Evolutionary conservation across 2,329 filamentous ascomycete genomes (phyloP).

Genomic region (Cryphonectria japonica): DNA sequence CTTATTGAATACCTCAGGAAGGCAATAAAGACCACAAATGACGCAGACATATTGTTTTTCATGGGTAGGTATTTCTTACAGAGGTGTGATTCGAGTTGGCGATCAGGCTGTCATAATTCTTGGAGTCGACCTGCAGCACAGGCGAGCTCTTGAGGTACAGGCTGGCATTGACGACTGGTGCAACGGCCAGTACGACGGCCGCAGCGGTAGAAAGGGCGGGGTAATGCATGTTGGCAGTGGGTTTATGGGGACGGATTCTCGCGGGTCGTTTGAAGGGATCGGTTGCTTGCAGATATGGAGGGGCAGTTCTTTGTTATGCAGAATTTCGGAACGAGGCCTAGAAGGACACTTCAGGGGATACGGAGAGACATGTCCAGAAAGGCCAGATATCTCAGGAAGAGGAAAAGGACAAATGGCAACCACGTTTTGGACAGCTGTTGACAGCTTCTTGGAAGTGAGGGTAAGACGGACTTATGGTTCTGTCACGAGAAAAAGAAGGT

Average conservation of each 20-base stretch:
- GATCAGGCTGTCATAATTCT: slow-evolving; percentile 81
- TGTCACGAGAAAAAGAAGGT: not conserved
- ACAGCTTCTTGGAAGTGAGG: slow-evolving; percentile 6
- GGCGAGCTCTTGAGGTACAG: slow-evolving; percentile 87
- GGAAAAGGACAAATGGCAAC: not conserved
- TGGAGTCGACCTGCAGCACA: slow-evolving; percentile 79
- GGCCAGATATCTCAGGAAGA: slow-evolving; percentile 11
- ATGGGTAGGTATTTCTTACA: slow-evolving; percentile 64
- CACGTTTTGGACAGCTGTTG: slow-evolving; percentile 12
- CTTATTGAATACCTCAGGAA: not conserved
- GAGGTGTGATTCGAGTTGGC: slow-evolving; percentile 89
- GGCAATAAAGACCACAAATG: not conserved
- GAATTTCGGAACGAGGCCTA: slow-evolving; percentile 5
- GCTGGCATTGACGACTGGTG: slow-evolving; percentile 65
- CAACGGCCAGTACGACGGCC: slow-evolving; percentile 65
- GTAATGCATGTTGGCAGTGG: slow-evolving; percentile 54
- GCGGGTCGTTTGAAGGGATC: not conserved
- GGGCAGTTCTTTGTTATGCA: not conserved
- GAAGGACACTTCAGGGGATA: slow-evolving; percentile 17
- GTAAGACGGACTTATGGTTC: no score
- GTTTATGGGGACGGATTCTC: slow-evolving; percentile 13
- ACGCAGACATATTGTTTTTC: no score
- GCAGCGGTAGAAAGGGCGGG: slow-evolving; percentile 58
- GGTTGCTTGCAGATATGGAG: not conserved
- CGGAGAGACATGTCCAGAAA: slow-evolving; percentile 26